phyloP scores from a whole-genome alignment of 164 flowering plant genomes.

The Aristolochia californica region DNA sequence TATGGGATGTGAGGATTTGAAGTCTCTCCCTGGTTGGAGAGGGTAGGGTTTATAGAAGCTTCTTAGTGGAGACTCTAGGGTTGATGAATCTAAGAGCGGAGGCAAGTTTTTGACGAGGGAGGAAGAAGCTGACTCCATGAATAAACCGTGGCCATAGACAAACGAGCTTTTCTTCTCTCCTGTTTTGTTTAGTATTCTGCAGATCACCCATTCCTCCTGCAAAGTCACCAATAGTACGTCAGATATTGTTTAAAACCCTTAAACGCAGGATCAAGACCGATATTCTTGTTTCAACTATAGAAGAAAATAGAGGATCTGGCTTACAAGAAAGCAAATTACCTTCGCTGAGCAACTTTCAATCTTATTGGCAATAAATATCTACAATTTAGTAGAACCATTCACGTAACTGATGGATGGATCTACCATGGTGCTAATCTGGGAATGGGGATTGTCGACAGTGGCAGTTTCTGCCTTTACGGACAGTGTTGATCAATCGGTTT shows the following conservation, averaged over 20 bases:
- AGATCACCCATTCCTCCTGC: constrained; percentile 85
- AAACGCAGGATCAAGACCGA: background rate
- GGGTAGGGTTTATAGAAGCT: constrained; percentile 10
- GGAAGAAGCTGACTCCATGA: constrained; percentile 13
- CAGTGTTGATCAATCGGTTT: too few species aligned
- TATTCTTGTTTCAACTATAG: background rate
- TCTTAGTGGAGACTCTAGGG: constrained; percentile 6
- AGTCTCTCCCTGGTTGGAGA: constrained; percentile 11
- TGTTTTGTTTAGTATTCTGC: constrained; percentile 56
- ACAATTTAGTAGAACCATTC: too few species aligned
- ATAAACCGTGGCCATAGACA: constrained; percentile 16
- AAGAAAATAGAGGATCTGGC: background rate
- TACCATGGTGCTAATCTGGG: too few species aligned
- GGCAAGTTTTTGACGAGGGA: constrained; percentile 14
- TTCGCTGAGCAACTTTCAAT: background rate
- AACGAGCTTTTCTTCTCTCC: constrained; percentile 33
- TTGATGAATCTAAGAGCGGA: constrained; percentile 21
- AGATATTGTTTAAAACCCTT: background rate
- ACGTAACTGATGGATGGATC: too few species aligned
- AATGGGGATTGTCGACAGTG: background rate
- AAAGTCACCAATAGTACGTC: background rate
- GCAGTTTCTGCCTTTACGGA: background rate
- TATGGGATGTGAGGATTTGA: constrained; percentile 16
- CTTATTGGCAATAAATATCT: background rate
- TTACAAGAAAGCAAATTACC: background rate